Evolutionary conservation across 495 filamentous ascomycete species (phyloP).

Genomic region (Durotheca rogersii): DNA sequence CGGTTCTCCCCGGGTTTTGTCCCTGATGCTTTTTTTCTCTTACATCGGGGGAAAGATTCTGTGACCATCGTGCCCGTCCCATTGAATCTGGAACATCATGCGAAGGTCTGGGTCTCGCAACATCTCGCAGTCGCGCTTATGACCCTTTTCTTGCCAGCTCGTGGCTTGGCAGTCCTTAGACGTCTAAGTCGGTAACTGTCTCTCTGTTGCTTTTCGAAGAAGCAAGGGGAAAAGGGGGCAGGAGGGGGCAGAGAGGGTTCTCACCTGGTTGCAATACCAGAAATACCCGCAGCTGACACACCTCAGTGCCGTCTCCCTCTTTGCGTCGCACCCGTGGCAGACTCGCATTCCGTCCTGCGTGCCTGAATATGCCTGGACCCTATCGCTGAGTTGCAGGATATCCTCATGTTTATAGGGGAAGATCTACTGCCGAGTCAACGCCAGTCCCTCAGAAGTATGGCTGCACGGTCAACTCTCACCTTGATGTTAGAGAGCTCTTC

Average conservation of each 20-base stretch:
- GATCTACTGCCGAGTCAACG: conserved; percentile 18
- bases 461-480: too few relatives aligned
- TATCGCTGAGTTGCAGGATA: conserved; percentile 32
- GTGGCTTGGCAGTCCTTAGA: conserved; percentile 27
- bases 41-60: neutral
- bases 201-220: too few relatives aligned
- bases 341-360: conserved; percentile 23
- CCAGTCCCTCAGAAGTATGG: too few relatives aligned
- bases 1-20: neutral
- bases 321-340: conserved; percentile 32
- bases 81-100: conserved; percentile 34
- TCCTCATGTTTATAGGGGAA: conserved; percentile 34
- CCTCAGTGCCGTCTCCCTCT: conserved; percentile 23
- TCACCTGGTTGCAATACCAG: conserved; percentile 40
- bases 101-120: conserved; percentile 39
- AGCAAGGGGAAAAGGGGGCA: too few relatives aligned
- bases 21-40: neutral
- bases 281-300: conserved; percentile 32
- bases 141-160: conserved; percentile 40
- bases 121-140: conserved; percentile 40
- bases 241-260: conserved; percentile 7
- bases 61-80: conserved; percentile 36
- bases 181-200: conserved; percentile 32
- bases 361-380: conserved; percentile 34
- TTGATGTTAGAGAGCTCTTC: conserved; percentile 33